Evolutionary conservation across 2,329 filamentous ascomycete species (phyloP), one percentile per base, ranked within the genome.

Genomic region (Kalaharituber pfeilii): DNA sequence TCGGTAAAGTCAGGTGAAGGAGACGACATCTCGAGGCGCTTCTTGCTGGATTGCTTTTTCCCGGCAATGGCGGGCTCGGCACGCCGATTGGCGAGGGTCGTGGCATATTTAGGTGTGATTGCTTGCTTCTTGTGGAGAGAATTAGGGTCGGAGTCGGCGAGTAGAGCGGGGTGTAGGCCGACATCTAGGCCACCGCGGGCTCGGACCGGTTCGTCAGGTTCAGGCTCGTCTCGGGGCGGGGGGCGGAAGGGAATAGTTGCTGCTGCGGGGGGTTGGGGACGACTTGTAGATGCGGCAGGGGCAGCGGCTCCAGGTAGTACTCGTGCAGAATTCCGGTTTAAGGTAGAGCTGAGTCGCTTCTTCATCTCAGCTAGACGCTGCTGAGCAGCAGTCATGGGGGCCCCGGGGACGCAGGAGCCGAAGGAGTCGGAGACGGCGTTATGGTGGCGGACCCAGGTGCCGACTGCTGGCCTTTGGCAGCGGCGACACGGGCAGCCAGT

Each of bases 341-440:
- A 82, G 52, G 84, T 84, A 50, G 84, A 84, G 49, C 83, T 82
- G 11, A 91, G 82, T 62, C 85, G 77, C 24, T 84, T 84, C 67
- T 83, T 88, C 65, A 93, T 75, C 44, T 83, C 81, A 49, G 85
- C 86, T 60, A 89, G 73, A 59, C 78, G 74, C 68, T 86, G 74
- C 65, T 81, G 74, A 59, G 77, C 72, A 28, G 47, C 24, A 7
- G 47, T 28, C 24, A 50, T 3, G 9, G 22, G 25, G 3, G 18
- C 13, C 2, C 44, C 44, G 18, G 15, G 42, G 18, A 53, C 54
- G 57, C 49, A 11, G 52, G 52, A 7, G 57, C 27, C 20, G 53
- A 42, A 7, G 58, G 50, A 7, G 57, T 42, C 22, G 57, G 13
- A 25, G 55, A 25, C 8, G 42, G 18, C 27, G 47, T 22, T 28